Evolutionary conservation across 2,329 filamentous ascomycete genomes (phyloP).

Genomic region (Dryadomyces quercivorus): DNA sequence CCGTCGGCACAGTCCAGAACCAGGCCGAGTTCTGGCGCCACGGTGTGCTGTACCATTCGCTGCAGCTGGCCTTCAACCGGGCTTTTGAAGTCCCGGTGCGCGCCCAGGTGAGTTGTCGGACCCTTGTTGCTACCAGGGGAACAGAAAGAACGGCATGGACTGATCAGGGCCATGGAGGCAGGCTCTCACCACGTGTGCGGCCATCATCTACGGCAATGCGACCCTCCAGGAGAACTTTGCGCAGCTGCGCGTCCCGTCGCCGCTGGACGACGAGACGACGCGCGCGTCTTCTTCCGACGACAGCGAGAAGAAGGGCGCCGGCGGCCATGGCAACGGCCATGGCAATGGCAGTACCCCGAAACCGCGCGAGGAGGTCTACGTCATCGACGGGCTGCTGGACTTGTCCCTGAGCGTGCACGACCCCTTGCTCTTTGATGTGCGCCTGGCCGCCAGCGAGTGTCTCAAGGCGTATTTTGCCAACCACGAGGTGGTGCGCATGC

Average conservation of each 20-base stretch:
- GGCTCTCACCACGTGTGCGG: slow-evolving; percentile 75
- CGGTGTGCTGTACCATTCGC: slow-evolving; percentile 63
- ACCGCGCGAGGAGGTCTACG: slow-evolving; percentile 52
- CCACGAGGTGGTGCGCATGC: slow-evolving; percentile 67
- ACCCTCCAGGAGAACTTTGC: slow-evolving; percentile 80
- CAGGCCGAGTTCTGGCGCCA: slow-evolving; percentile 78
- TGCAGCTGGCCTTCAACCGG: slow-evolving; percentile 71
- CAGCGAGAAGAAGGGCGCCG: slow-evolving; percentile 14
- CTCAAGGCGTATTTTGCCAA: slow-evolving; percentile 85
- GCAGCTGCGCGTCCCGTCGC: slow-evolving; percentile 63
- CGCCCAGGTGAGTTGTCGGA: slow-evolving; percentile 48
- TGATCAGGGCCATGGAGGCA: slow-evolving; percentile 20
- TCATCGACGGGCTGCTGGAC: slow-evolving; percentile 87
- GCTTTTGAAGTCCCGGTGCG: slow-evolving; percentile 65
- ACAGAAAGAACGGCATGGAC: too few species aligned
- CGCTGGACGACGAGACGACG: slow-evolving; percentile 26
- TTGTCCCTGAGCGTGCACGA: slow-evolving; percentile 59
- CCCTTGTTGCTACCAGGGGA: too few species aligned
- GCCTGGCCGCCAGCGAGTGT: slow-evolving; percentile 77
- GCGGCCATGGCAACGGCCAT: too few species aligned
- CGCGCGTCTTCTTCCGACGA: slow-evolving; percentile 4
- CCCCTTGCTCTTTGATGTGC: slow-evolving; percentile 60
- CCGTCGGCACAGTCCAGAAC: slow-evolving; percentile 67
- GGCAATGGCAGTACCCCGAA: slow-evolving; percentile 33
- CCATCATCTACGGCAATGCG: slow-evolving; percentile 73